Base-by-base conservation (phyloP, 2,329 filamentous ascomycete species). In the Diaporthe sp. region DNA sequence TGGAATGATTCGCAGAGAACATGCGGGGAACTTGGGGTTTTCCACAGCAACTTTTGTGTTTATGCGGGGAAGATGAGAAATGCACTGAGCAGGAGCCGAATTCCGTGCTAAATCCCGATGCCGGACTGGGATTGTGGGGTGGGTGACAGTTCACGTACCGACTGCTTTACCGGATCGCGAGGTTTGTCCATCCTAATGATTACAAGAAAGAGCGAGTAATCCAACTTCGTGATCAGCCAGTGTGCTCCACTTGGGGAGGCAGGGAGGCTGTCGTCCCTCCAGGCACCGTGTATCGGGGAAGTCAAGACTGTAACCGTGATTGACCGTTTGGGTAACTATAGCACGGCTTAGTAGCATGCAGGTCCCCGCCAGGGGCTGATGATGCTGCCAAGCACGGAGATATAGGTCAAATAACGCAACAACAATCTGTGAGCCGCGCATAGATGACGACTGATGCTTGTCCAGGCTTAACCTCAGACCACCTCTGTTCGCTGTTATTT, bases 341-440 rank as follows among this genome's bases (percentile, higher is more conserved):
- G 44, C 27, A 17, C 30, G 42, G n/a, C 30, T 50, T 37, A 39
- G 30, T 19, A 25, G 17, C 63, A 53, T 68, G 63, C 44, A 68
- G 63, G 63, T 51, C 63, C 63, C 32, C 15, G 47, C 42, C 27
- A 51, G 61, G 61, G 47, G 19, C 15, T 25, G 47, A 22, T 39
- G 63, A 68, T 53, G 63, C 63, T 68, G 47, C 63, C 63, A 68
- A 68, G 63, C 47, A 68, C 63, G n/a, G 47, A 35, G 44, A 27
- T 22, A 37, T 37, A 66, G 30, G 63, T 35, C 44, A 35, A 27
- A 66, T 51, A 51, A 51, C 63, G 44, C 63, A 66, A n/a, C 22
- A 19, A 25, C 30, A 32, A 66, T 35, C 27, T 50, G 51, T 19
- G 39, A 66, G 61, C 35, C 61, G 44, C 61, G 30, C 30, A 51